Evolutionary conservation across 495 filamentous ascomycete species (phyloP), one percentile per base, ranked within the genome.

Genomic region (Schizothecium vesticola): DNA sequence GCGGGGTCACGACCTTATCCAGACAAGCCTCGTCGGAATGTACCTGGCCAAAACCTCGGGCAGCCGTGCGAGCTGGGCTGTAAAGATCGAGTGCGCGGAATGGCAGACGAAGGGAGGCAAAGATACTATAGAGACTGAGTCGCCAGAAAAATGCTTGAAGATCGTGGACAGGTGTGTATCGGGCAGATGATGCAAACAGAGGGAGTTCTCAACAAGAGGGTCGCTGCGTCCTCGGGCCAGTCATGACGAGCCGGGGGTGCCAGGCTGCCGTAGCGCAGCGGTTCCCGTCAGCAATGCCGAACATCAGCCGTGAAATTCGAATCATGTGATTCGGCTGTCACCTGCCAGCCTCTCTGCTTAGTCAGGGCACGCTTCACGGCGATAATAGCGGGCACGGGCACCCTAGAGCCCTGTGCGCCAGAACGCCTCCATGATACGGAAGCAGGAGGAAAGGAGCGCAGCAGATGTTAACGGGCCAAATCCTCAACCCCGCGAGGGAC

Each of bases 1-100:
- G 71, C 70, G 75, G 75, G 75, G 70, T 71, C 61, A 61, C 67
- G 70, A 66, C 69, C 67, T 67, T 56, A 72, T 61, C 67, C 67
- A 70, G 23, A 64, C 25, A 61, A 69, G 28, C 25, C 66, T 66
- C 64, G 67, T 25, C 43, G 56, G 69, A 51, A 67, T 25, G 43
- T 51, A 51, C 43, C 19, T 51, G 43, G 16, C 43, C 19, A 19
- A 51, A 51, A 1, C 43, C 43, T 51, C 43, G 43, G 43, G 43
- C 31, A n/a, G 43, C 43, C 4, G 43, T 51, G 16, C 16, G 7
- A 19, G 43, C 19, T n/a, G 43, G 16, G 43, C 2, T 51, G 43
- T n/a, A n/a, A 7, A 51, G 43, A 51, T 51, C 43, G 43, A n/a
- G 43, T n/a, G 43, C 43, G 43, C 43, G 8, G n/a, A 31, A 65